These are phyloP conservation scores for Plasmodium vivax DNA, from an alignment of 169 alveolate species.

Conservation along the genomic window DNA sequence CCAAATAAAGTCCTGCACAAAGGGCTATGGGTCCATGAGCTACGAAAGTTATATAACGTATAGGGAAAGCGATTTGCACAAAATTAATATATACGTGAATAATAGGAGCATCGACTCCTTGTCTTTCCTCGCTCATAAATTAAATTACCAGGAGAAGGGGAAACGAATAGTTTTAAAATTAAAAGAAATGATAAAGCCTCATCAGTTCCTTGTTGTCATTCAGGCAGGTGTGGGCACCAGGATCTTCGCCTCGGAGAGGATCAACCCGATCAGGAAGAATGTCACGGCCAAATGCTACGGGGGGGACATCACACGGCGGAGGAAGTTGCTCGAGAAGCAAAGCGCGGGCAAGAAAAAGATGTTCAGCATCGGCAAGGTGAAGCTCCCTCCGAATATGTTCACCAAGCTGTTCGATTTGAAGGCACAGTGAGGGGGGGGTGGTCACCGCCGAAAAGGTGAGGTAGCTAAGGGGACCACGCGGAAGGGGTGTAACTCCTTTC, in stretches of 20 bases:
- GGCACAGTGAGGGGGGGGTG: background rate
- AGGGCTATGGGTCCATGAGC: slow-evolving; percentile 92
- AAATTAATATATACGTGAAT: slow-evolving; percentile 85
- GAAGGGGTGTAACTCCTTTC: background rate
- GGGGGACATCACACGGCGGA: slow-evolving; percentile 94
- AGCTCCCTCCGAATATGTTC: slow-evolving; percentile 69
- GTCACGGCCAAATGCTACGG: slow-evolving; percentile 95
- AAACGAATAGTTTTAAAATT: slow-evolving; percentile 82
- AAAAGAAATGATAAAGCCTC: slow-evolving; percentile 89
- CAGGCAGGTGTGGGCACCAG: slow-evolving; percentile 92
- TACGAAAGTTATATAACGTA: slow-evolving; percentile 86
- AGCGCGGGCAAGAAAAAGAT: slow-evolving; percentile 89
- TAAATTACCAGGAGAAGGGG: slow-evolving; percentile 83
- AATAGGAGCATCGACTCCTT: slow-evolving; percentile 92
- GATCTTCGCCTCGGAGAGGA: slow-evolving; percentile 89
- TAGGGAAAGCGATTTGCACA: slow-evolving; percentile 85
- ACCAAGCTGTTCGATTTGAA: slow-evolving; percentile 53
- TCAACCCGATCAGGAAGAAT: slow-evolving; percentile 92
- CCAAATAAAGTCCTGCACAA: slow-evolving; percentile 90
- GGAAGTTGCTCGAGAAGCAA: slow-evolving; percentile 92
- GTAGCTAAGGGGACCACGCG: background rate
- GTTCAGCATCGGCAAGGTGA: slow-evolving; percentile 84
- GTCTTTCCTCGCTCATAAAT: slow-evolving; percentile 85
- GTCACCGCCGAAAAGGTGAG: background rate
- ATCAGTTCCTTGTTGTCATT: slow-evolving; percentile 90